phyloP scores from a whole-genome alignment of 176 grass and related monocot species.

The Oryza punctata region DNA sequence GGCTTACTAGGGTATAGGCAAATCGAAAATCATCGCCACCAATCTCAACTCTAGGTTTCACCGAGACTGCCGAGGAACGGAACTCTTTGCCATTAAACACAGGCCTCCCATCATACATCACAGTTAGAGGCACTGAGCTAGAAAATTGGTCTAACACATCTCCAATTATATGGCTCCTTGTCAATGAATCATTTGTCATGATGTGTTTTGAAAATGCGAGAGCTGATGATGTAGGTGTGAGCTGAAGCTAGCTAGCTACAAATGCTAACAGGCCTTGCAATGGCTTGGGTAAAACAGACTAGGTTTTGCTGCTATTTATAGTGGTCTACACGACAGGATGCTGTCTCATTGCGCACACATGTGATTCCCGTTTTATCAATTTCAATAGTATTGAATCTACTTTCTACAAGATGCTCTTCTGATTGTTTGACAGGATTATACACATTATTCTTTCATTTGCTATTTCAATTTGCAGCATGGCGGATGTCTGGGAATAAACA shows the following conservation, averaged over 20 bases:
- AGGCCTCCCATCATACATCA: slow-evolving; percentile 65
- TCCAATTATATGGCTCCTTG: slow-evolving; percentile 58
- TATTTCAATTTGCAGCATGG: slow-evolving; percentile 17
- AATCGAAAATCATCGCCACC: slow-evolving; percentile 71
- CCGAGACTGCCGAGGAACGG: slow-evolving; percentile 47
- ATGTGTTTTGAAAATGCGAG: slow-evolving; percentile 23
- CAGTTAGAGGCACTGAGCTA: slow-evolving; percentile 47
- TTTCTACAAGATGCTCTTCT: slow-evolving; percentile 41
- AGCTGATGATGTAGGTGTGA: neutral
- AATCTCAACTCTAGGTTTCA: slow-evolving; percentile 67
- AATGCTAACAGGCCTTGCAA: slow-evolving; percentile 34
- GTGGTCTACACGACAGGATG: neutral
- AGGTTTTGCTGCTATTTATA: slow-evolving; percentile 45
- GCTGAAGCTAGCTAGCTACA: slow-evolving; percentile 20
- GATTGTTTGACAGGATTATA: slow-evolving; percentile 41
- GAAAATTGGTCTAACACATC: slow-evolving; percentile 77
- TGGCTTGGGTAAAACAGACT: slow-evolving; percentile 29
- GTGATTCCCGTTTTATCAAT: slow-evolving; percentile 33
- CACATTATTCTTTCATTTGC: neutral
- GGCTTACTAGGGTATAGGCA: slow-evolving; percentile 84
- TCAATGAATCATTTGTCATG: slow-evolving; percentile 72
- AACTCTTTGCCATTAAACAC: slow-evolving; percentile 81
- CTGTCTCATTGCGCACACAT: slow-evolving; percentile 10
- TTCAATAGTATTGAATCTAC: slow-evolving; percentile 12
- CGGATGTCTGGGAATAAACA: slow-evolving; percentile 19